Percentiles rank a stretch among this genome's conserved stretches.
Conservation (phyloP, 164 flowering plant species). For the Tetrastigma voinierianum region DNA sequence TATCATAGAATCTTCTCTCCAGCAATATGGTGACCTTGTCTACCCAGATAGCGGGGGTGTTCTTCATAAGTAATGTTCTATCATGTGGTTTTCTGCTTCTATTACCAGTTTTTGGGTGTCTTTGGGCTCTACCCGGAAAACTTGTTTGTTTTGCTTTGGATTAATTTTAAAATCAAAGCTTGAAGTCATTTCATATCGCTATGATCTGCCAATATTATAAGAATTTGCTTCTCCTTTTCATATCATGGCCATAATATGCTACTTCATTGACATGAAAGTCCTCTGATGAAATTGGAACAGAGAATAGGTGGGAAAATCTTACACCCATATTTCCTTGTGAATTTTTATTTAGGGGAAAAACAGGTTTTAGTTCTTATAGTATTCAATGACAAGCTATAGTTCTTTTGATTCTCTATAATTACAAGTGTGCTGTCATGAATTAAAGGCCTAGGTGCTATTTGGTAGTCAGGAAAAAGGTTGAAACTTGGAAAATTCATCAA, state of each 20-base stretch:
- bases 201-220: not conserved
- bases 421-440: not conserved
- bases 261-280: too few relatives aligned
- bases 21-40: conserved; percentile 75
- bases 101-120: not conserved
- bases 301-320: too few relatives aligned
- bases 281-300: too few relatives aligned
- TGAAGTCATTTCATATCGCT: not conserved
- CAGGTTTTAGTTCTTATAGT: not conserved
- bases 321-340: too few relatives aligned
- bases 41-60: conserved; percentile 68
- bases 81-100: not conserved
- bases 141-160: too few relatives aligned
- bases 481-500: too few relatives aligned
- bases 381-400: not conserved
- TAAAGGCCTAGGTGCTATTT: not conserved
- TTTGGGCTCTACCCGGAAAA: not conserved
- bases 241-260: too few relatives aligned
- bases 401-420: not conserved
- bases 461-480: not conserved
- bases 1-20: conserved; percentile 63
- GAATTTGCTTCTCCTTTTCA: not conserved
- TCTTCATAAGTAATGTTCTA: conserved; percentile 53
- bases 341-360: not conserved
- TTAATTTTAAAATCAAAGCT: too few relatives aligned